A percentile compares a stretch with the other conserved stretches of the same genome.
phyloP scores from a whole-genome alignment of 108 stramenopile genomes.

The Nannochloropsis oceanica region DNA sequence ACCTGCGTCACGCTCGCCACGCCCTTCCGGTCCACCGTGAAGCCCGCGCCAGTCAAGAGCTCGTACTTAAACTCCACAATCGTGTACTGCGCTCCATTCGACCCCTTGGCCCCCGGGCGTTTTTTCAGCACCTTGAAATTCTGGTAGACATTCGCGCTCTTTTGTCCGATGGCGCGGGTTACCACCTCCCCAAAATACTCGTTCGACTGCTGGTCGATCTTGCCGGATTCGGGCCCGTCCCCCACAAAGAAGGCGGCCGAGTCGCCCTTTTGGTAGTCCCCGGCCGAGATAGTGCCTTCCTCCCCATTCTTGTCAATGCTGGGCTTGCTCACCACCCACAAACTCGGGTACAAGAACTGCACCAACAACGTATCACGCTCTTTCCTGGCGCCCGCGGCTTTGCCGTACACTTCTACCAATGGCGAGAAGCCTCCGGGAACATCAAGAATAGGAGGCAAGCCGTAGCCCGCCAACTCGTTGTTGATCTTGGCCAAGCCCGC shows the following conservation, averaged over 20 bases:
- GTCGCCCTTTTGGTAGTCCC: conserved; percentile 90
- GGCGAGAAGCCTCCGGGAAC: conserved; percentile 63
- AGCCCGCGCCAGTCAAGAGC: conserved; percentile 83
- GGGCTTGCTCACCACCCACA: conserved; percentile 74
- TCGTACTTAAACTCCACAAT: conserved; percentile 83
- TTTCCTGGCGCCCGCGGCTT: conserved; percentile 51
- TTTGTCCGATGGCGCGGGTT: conserved; percentile 54
- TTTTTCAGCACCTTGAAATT: conserved; percentile 74
- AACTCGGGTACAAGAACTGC: conserved; percentile 60
- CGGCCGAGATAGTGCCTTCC: conserved; percentile 81
- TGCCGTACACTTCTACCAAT: conserved; percentile 57
- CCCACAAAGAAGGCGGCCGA: conserved; percentile 70
- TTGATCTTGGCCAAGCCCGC: neutral
- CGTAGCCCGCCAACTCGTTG: conserved; percentile 30
- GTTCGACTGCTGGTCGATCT: conserved; percentile 36
- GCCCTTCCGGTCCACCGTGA: conserved; percentile 77
- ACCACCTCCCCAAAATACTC: conserved; percentile 51
- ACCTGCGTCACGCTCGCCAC: conserved; percentile 64
- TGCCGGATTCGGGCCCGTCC: neutral
- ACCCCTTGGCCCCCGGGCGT: conserved; percentile 40
- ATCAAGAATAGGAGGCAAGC: conserved; percentile 49
- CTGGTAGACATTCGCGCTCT: conserved; percentile 74
- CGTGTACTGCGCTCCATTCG: conserved; percentile 47
- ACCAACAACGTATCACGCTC: conserved; percentile 69
- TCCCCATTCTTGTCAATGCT: conserved; percentile 80